Evolutionary conservation across 2,329 filamentous ascomycete species (phyloP).

Genomic region (Mycogone perniciosa): DNA sequence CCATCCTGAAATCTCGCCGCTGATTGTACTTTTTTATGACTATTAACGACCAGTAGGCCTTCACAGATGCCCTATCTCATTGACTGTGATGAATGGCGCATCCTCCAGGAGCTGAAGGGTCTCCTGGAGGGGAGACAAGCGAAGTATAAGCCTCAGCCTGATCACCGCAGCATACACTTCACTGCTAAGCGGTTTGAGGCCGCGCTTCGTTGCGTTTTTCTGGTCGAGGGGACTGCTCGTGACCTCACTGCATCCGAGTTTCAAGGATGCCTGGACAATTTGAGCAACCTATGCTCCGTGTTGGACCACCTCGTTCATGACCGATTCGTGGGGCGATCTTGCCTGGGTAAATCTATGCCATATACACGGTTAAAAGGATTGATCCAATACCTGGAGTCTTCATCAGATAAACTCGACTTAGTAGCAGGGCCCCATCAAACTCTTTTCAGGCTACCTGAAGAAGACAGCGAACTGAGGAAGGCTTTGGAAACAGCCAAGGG

Average conservation of each 20-base stretch:
- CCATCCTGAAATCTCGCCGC: no score
- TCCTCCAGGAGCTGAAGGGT: background rate
- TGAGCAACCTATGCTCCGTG: background rate
- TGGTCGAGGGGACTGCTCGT: background rate
- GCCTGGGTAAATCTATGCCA: no score
- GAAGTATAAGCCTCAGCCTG: background rate
- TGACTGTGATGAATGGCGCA: background rate
- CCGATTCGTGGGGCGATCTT: no score
- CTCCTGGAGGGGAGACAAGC: background rate
- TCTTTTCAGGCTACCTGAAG: background rate
- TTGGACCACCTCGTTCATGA: background rate
- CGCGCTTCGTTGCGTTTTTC: slow-evolving; percentile 2
- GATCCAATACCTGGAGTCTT: background rate
- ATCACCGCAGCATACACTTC: background rate
- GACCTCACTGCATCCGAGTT: background rate
- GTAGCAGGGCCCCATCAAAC: background rate
- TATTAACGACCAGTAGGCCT: background rate
- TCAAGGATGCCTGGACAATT: background rate
- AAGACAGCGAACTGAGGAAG: background rate
- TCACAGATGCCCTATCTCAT: slow-evolving; percentile 1
- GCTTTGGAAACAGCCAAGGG: background rate
- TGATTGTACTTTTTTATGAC: background rate
- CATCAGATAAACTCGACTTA: background rate
- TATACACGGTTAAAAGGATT: background rate
- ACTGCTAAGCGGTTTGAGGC: background rate